A percentile compares a stretch with the other conserved stretches of the same genome.
Evolutionary conservation across 495 filamentous ascomycete genomes (phyloP).

Genomic region (Neurospora sp.): DNA sequence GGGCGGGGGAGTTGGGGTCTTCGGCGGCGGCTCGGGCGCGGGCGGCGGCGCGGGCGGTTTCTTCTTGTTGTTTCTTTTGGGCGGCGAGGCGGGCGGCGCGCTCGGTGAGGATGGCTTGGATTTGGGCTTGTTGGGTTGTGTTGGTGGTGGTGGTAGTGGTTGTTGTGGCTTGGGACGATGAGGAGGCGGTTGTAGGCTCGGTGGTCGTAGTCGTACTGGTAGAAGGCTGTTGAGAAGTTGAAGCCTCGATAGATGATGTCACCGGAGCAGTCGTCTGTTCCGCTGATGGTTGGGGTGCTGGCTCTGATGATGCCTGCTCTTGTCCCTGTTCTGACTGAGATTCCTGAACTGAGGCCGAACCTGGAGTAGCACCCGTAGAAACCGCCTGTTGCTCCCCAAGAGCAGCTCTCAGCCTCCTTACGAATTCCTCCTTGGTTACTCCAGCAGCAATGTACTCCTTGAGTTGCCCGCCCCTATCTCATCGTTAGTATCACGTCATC

Average conservation of each 20-base stretch:
- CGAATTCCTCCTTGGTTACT: constrained; percentile 47
- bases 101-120: constrained; percentile 17
- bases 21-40: constrained; percentile 23
- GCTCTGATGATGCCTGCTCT: not conserved
- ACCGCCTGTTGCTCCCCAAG: constrained; percentile 13
- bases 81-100: constrained; percentile 16
- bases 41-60: constrained; percentile 19
- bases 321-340: not conserved
- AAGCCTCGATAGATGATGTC: not conserved
- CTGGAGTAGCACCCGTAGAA: not conserved
- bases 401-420: constrained; percentile 34
- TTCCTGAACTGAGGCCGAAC: not conserved
- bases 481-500: not conserved
- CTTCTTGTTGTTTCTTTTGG: constrained; percentile 21
- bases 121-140: constrained; percentile 7
- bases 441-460: constrained; percentile 56
- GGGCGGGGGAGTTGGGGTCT: constrained; percentile 25
- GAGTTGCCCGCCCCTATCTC: constrained; percentile 44
- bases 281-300: constrained; percentile 1
- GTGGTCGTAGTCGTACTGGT: not conserved
- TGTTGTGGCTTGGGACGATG: not conserved
- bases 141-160: not conserved
- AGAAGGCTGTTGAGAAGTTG: not conserved
- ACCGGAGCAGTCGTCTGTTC: not conserved
- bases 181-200: not conserved